phyloP scores from a whole-genome alignment of 2,329 filamentous ascomycete genomes.

The Fusarium anguioides region DNA sequence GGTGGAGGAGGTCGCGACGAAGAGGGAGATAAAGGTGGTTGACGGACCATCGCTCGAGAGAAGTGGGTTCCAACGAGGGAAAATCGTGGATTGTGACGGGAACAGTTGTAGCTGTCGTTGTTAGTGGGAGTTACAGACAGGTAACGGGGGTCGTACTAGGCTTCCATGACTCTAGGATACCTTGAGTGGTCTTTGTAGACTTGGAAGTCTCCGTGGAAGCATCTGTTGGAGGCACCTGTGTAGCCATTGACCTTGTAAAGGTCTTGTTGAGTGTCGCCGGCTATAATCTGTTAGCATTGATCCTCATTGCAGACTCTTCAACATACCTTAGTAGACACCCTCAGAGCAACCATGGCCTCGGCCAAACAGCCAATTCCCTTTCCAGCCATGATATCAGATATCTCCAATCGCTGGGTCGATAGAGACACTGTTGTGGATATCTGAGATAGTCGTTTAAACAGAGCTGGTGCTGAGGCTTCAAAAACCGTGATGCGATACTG shows the following conservation, averaged over 20 bases:
- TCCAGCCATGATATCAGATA: constrained; percentile 53
- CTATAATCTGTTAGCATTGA: constrained; percentile 41
- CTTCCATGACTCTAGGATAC: constrained; percentile 56
- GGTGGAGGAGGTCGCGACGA: constrained; percentile 90
- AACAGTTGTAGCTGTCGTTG: constrained; percentile 67
- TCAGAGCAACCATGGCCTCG: constrained; percentile 64
- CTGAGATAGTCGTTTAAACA: not conserved
- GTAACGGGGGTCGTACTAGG: constrained; percentile 53
- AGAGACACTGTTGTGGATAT: constrained; percentile 18
- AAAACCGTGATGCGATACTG: constrained; percentile 44
- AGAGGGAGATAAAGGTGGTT: constrained; percentile 89
- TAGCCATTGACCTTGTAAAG: constrained; percentile 68
- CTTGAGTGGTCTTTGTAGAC: constrained; percentile 39
- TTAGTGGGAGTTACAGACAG: constrained; percentile 4
- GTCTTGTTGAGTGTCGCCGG: constrained; percentile 51
- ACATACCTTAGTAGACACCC: constrained; percentile 56
- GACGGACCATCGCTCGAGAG: constrained; percentile 80
- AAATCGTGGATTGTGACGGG: constrained; percentile 90
- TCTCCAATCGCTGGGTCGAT: not conserved
- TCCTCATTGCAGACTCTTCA: constrained; percentile 28
- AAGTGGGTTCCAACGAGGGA: constrained; percentile 84
- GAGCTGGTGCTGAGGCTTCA: constrained; percentile 28
- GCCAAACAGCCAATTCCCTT: constrained; percentile 62
- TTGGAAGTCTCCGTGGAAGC: constrained; percentile 49
- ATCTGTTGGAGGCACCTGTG: constrained; percentile 56